phyloP scores from a whole-genome alignment of 305 asterid genomes.

The Andrographis paniculata region DNA sequence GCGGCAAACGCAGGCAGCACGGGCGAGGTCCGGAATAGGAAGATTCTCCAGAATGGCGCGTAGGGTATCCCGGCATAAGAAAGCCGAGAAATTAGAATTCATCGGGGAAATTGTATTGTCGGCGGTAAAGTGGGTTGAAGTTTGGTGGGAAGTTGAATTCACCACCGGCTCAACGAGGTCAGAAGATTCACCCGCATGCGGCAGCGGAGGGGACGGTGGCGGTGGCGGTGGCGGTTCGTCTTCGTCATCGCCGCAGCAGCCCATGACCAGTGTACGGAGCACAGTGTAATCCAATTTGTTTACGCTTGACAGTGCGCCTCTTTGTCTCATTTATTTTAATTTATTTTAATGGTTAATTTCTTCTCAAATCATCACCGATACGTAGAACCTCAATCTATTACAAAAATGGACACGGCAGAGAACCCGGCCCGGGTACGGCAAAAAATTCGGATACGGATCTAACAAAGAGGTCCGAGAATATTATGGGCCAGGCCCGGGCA shows the following conservation, averaged over 20 bases:
- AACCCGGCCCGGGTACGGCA: no score
- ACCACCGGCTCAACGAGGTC: conserved; percentile 38
- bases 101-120: conserved; percentile 55
- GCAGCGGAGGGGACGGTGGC: neutral
- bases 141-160: conserved; percentile 4
- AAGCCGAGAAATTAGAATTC: conserved; percentile 77
- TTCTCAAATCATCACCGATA: no score
- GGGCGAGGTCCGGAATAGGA: conserved; percentile 59
- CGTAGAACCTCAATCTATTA: no score
- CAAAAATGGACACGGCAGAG: no score
- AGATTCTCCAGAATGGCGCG: conserved; percentile 60
- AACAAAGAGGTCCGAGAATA: no score
- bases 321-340: no score
- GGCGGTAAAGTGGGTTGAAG: conserved; percentile 6
- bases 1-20: conserved; percentile 78
- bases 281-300: no score
- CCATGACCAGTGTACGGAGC: conserved; percentile 20
- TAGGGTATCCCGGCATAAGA: conserved; percentile 74
- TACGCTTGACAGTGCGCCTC: no score
- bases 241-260: conserved; percentile 44
- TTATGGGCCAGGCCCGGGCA: no score
- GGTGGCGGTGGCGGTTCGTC: conserved; percentile 18
- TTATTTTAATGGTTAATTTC: no score
- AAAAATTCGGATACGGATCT: no score
- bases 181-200: conserved; percentile 9